Percentiles rank a stretch among this genome's conserved stretches.
Evolutionary conservation across 2,329 filamentous ascomycete species (phyloP).

Genomic region (Thielaviopsis punctulata): DNA sequence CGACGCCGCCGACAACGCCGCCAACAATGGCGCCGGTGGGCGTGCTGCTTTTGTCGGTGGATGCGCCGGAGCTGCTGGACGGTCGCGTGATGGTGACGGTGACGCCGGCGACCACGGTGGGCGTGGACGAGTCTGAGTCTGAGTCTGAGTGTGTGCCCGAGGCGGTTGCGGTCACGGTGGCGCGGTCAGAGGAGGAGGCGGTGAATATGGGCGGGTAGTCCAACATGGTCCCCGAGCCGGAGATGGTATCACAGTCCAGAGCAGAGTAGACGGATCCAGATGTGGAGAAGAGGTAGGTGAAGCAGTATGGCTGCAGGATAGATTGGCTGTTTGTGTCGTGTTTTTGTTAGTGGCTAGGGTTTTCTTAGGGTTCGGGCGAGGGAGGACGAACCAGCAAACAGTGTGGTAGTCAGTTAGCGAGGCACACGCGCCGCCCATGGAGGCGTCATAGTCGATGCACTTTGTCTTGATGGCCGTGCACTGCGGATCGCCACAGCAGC

Average conservation of each 20-base stretch:
- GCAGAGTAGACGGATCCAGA: slow-evolving; percentile 11
- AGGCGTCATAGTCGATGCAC: slow-evolving; percentile 19
- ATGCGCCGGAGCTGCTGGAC: slow-evolving; percentile 4
- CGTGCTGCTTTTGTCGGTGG: slow-evolving; percentile 13
- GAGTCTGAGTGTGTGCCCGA: not conserved
- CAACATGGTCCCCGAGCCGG: slow-evolving; percentile 17
- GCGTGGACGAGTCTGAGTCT: not conserved
- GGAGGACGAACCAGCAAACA: slow-evolving; percentile 19
- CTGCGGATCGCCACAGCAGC: slow-evolving; percentile 18
- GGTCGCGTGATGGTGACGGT: not conserved
- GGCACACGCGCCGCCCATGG: slow-evolving; percentile 15
- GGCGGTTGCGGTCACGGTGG: not conserved
- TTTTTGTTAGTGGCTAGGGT: slow-evolving; percentile 13
- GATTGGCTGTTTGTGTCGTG: not conserved
- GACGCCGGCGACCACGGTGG: not conserved
- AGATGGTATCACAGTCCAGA: slow-evolving; percentile 16
- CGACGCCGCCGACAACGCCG: slow-evolving; percentile 19
- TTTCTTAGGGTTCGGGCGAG: slow-evolving; percentile 2
- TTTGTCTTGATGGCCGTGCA: slow-evolving; percentile 19
- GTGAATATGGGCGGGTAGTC: slow-evolving; percentile 16
- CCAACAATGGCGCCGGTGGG: slow-evolving; percentile 25
- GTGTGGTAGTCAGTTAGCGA: slow-evolving; percentile 19
- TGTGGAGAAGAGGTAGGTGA: slow-evolving; percentile 18
- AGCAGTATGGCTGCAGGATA: slow-evolving; percentile 15
- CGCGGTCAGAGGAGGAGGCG: slow-evolving; percentile 10